phyloP scores from a whole-genome alignment of 225 moss, liverwort and hornwort species.

The Asterella californica region DNA sequence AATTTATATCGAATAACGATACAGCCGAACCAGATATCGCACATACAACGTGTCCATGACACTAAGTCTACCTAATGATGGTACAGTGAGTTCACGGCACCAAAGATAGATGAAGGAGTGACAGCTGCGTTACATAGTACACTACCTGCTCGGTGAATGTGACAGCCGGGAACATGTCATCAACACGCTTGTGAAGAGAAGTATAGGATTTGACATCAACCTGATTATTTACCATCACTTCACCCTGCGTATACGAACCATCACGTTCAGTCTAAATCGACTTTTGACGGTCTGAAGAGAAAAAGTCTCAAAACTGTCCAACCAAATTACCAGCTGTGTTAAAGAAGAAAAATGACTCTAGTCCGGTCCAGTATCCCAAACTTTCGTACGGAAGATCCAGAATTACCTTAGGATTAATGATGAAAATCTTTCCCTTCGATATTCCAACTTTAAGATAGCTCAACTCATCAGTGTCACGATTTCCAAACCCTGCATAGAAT shows the following conservation, averaged over 20 bases:
- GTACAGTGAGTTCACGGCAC: not conserved
- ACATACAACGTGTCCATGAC: too few species aligned
- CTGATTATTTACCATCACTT: constrained; percentile 96
- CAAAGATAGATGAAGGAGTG: not conserved
- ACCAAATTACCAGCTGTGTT: not conserved
- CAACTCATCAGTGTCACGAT: constrained; percentile 95
- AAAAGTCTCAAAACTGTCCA: not conserved
- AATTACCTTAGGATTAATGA: constrained; percentile 94
- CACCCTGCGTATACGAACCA: constrained; percentile 56
- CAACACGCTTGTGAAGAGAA: constrained; percentile 90
- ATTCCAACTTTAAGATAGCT: constrained; percentile 99
- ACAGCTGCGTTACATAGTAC: not conserved
- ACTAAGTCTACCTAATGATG: not conserved
- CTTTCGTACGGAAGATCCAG: not conserved
- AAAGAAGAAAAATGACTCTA: not conserved
- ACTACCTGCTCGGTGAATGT: constrained; percentile 44
- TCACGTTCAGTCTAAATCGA: not conserved
- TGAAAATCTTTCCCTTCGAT: constrained; percentile 94
- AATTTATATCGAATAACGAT: too few species aligned
- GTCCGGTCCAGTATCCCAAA: not conserved
- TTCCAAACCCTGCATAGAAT: constrained; percentile 98
- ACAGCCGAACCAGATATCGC: too few species aligned
- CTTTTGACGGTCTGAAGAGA: not conserved
- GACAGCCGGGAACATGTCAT: constrained; percentile 91
- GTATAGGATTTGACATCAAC: constrained; percentile 91